Evolutionary conservation across 768 basidiomycete species (phyloP), one percentile per base, ranked within the genome.

Genomic region (Serendipita indica): DNA sequence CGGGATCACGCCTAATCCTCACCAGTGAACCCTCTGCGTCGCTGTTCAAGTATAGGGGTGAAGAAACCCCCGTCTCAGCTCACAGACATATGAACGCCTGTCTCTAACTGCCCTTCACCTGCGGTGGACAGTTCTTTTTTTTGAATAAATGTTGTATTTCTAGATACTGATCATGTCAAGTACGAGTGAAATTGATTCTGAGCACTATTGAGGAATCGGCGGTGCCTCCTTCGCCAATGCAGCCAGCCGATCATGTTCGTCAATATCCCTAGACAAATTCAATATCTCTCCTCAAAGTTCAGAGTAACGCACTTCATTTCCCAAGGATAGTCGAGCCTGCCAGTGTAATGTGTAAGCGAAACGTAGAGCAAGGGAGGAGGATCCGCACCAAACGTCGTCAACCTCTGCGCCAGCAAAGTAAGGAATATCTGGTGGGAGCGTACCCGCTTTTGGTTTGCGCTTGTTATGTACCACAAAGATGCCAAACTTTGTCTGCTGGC

Each of bases 401-500:
- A 86, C 77, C 60, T 93, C 87, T 37, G 77, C 81, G 18, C 92
- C 91, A 20, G 81, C 76, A 64, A 82, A 97, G 71, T 96, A 98
- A 86, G 76, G 78, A 27, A 76, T 74, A 60, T 79, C 79, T 1
- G 74, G 64, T 2, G 91, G 87, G 34, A 99, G 72, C 43, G 79
- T 71, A 27, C 81, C 92, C 33, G 82, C 68, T 73, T 99, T 99
- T 32, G 75, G 73, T 72, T 97, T 97, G 61, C 82, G 74, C 73
- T 97, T 98, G 75, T 92, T 89, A 71, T 92, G 88, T 25, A 93
- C 89, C 46, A 98, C 94, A 66, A 98, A 99, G 63, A 97, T 75
- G 1, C 80, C 93, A 61, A 99, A 90, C 68, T 86, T 75, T 27
- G 94, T 92, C 61, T 79, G 77, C 18, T 82, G 71, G 0, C 77